These are phyloP conservation scores for Pleurotus giganteus DNA, from an alignment of 768 basidiomycete genomes.

Conservation along the genomic window DNA sequence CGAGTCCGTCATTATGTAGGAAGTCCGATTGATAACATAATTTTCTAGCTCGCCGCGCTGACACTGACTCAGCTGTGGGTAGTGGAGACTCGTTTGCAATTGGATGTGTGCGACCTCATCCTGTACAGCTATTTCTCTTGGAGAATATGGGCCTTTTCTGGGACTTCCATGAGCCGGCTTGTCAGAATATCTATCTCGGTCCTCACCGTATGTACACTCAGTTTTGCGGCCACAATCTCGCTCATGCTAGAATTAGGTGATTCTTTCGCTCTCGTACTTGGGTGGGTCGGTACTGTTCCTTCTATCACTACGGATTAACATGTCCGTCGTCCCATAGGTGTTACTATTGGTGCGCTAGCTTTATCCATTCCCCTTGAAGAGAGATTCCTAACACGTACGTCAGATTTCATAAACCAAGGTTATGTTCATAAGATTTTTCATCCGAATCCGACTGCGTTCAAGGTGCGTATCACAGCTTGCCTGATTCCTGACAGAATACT, in stretches of 20 bases:
- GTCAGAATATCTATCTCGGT: background rate
- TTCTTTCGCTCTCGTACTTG: background rate
- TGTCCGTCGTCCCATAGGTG: too few species aligned
- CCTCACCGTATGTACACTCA: background rate
- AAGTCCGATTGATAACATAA: too few species aligned
- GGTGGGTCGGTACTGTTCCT: background rate
- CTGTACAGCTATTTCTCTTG: background rate
- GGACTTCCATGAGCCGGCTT: background rate
- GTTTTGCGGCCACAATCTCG: background rate
- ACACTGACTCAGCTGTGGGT: background rate
- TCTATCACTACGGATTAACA: too few species aligned
- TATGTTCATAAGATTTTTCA: too few species aligned
- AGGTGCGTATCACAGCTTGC: background rate
- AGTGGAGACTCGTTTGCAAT: background rate
- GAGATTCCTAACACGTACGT: too few species aligned
- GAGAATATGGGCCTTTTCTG: background rate
- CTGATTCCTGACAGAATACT: background rate
- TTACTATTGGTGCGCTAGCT: too few species aligned
- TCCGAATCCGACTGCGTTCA: background rate
- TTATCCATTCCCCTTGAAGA: too few species aligned
- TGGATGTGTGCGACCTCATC: background rate
- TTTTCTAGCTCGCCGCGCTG: too few species aligned
- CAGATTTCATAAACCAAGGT: too few species aligned
- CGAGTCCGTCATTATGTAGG: too few species aligned
- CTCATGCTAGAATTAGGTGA: background rate